Evolutionary conservation across 345 rosid species (phyloP).

Genomic region (Laguncularia racemosa): DNA sequence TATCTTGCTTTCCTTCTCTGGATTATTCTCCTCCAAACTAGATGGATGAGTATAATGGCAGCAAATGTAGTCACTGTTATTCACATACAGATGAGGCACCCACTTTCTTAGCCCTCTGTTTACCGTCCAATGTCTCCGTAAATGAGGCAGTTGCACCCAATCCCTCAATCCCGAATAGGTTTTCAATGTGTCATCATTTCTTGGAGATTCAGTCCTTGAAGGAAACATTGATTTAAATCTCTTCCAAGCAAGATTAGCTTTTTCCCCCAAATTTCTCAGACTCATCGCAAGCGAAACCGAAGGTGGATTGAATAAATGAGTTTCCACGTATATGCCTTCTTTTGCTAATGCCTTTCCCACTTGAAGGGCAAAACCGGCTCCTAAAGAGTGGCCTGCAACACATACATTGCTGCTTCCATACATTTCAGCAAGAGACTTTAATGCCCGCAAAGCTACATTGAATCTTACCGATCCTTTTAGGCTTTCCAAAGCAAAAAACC

Average conservation of each 20-base stretch:
- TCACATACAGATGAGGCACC: constrained; percentile 87
- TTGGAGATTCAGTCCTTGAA: constrained; percentile 18
- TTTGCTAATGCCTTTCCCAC: constrained; percentile 92
- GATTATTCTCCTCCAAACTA: constrained; percentile 23
- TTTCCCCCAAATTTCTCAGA: constrained; percentile 79
- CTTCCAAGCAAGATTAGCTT: constrained; percentile 71
- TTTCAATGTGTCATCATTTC: constrained; percentile 14
- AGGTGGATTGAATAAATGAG: constrained; percentile 94
- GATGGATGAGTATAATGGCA: constrained; percentile 64
- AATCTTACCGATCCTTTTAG: constrained; percentile 90
- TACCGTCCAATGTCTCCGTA: constrained; percentile 29
- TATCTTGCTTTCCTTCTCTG: constrained; percentile 45
- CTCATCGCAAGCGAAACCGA: constrained; percentile 88
- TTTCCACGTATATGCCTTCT: constrained; percentile 69
- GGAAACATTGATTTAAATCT: constrained; percentile 78
- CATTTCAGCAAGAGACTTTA: constrained; percentile 53
- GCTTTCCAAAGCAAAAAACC: constrained; percentile 94
- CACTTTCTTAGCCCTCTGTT: constrained; percentile 48
- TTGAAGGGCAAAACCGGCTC: constrained; percentile 94
- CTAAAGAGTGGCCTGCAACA: constrained; percentile 87
- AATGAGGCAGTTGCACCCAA: constrained; percentile 36
- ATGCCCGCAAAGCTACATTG: constrained; percentile 52
- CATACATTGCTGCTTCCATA: constrained; percentile 79
- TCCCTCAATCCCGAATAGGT: constrained; percentile 36
- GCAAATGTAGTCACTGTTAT: constrained; percentile 85